phyloP scores from a whole-genome alignment of 169 alveolate species.

The Plasmodium sp. region DNA sequence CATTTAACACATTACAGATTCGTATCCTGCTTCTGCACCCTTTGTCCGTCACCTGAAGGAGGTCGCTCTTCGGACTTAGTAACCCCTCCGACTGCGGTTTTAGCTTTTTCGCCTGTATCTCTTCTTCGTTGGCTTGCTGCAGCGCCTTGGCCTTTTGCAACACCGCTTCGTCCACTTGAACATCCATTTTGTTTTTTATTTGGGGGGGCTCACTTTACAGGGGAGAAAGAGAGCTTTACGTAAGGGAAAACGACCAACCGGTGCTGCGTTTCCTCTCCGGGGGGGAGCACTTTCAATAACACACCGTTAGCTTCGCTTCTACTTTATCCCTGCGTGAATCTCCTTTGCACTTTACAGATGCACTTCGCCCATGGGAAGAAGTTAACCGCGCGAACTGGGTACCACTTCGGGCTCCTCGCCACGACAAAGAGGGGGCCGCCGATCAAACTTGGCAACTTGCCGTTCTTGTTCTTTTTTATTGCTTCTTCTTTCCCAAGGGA shows the following conservation, averaged over 20 bases:
- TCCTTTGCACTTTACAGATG: background rate
- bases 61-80: background rate
- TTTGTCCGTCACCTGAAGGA: conserved; percentile 22
- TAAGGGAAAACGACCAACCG: background rate
- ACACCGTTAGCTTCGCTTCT: background rate
- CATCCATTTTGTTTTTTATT: conserved; percentile 5
- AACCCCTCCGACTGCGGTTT: conserved; percentile 36
- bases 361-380: background rate
- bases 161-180: conserved; percentile 18
- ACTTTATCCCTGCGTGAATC: too few relatives aligned
- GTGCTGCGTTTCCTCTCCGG: background rate
- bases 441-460: background rate
- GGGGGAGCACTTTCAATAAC: background rate
- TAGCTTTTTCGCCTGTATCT: conserved; percentile 14
- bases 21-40: conserved; percentile 34
- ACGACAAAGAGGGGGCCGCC: background rate
- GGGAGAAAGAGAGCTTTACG: background rate
- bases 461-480: background rate
- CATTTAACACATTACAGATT: conserved; percentile 36
- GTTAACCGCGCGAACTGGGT: background rate
- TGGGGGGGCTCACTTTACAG: background rate
- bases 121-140: conserved; percentile 19
- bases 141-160: conserved; percentile 23
- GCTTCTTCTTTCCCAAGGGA: background rate
- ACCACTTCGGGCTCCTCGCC: background rate